These are phyloP conservation scores for Trichosporon sp. DNA, from an alignment of 1,284 basidiomycete genomes.

Conservation along the genomic window DNA sequence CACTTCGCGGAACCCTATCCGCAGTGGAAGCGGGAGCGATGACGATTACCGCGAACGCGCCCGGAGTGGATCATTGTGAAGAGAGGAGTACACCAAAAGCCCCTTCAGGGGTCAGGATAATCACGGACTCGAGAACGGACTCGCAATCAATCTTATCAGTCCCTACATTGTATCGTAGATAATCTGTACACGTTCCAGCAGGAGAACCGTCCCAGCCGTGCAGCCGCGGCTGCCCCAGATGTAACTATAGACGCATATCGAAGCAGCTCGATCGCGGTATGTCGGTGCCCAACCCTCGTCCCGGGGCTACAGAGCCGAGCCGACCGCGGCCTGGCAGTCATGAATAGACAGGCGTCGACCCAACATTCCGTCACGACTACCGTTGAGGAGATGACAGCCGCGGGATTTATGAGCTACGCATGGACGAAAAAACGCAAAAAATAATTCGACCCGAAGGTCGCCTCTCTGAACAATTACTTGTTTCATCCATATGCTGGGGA, in stretches of 20 bases:
- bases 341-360: too few species aligned
- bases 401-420: background rate
- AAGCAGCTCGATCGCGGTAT: background rate
- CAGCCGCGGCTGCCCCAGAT: background rate
- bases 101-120: background rate
- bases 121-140: background rate
- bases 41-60: background rate
- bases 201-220: too few species aligned
- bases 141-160: background rate
- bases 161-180: background rate
- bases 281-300: too few species aligned
- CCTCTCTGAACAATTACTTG: conserved; percentile 16
- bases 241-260: background rate
- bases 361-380: too few species aligned
- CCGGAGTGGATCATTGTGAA: background rate
- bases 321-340: too few species aligned
- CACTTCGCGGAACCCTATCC: background rate
- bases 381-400: background rate
- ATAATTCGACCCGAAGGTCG: conserved; percentile 21
- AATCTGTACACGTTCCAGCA: background rate
- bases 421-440: conserved; percentile 1
- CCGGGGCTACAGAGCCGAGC: too few species aligned
- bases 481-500: too few species aligned
- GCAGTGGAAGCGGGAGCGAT: background rate
- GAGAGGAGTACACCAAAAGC: background rate